Percentiles rank a stretch among this genome's conserved stretches.
Conservation (phyloP, 2,329 filamentous ascomycete genomes). For the Alternaria sp. region DNA sequence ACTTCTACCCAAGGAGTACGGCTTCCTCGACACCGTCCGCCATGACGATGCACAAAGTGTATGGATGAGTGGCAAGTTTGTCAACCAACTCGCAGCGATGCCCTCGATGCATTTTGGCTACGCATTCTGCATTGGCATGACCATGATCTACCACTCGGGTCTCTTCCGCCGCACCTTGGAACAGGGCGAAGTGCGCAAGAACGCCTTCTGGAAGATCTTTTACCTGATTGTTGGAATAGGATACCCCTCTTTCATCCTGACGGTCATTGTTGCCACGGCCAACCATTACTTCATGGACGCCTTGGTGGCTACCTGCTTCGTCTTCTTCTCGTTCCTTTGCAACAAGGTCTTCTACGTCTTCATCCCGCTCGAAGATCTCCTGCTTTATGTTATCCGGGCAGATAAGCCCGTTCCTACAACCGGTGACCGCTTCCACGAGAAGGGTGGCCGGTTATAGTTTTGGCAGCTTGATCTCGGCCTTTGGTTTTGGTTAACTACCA, state of each 20-base stretch:
- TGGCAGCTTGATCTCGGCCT: background rate
- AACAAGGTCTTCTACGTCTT: slow-evolving; percentile 60
- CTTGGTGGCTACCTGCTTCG: slow-evolving; percentile 57
- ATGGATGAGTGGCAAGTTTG: slow-evolving; percentile 55
- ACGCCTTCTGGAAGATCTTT: slow-evolving; percentile 50
- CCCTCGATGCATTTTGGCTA: slow-evolving; percentile 63
- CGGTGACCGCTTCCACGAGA: slow-evolving; percentile 53
- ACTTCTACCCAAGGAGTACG: slow-evolving; percentile 53
- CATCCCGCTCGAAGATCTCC: slow-evolving; percentile 58
- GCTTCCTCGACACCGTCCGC: slow-evolving; percentile 56
- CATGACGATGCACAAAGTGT: slow-evolving; percentile 56
- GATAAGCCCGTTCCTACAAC: slow-evolving; percentile 64
- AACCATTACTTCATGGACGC: slow-evolving; percentile 68
- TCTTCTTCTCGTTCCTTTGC: slow-evolving; percentile 54
- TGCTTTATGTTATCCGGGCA: slow-evolving; percentile 56
- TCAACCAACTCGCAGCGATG: slow-evolving; percentile 57
- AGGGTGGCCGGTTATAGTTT: slow-evolving; percentile 38
- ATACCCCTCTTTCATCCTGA: slow-evolving; percentile 62
- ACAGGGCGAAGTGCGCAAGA: slow-evolving; percentile 52
- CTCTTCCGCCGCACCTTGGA: slow-evolving; percentile 53
- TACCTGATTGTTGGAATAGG: slow-evolving; percentile 57
- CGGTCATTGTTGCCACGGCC: slow-evolving; percentile 66
- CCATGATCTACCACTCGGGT: slow-evolving; percentile 61
- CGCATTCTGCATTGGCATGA: slow-evolving; percentile 60
- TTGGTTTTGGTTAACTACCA: background rate